A percentile compares a stretch with the other conserved stretches of the same genome.
phyloP scores from a whole-genome alignment of 2,329 filamentous ascomycete genomes.

The Fusarium multiceps region DNA sequence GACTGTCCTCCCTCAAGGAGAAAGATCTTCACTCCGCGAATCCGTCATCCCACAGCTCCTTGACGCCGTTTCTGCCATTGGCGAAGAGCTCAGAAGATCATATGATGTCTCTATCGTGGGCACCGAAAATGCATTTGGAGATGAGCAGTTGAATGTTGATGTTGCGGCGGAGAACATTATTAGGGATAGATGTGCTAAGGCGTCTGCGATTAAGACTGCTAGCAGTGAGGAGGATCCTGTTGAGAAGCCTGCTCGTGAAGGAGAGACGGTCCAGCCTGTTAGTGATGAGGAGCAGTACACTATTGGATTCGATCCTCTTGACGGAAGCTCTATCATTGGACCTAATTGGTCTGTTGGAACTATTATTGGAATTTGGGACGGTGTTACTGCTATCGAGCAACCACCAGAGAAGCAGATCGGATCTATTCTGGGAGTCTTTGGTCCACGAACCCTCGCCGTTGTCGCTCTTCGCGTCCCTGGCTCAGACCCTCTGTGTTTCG shows the following conservation, averaged over 20 bases:
- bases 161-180: slow-evolving; percentile 62
- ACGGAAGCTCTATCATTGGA: slow-evolving; percentile 70
- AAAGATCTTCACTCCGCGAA: slow-evolving; percentile 51
- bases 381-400: slow-evolving; percentile 57
- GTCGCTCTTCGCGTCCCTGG: slow-evolving; percentile 64
- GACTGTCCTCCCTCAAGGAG: slow-evolving; percentile 37
- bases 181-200: slow-evolving; percentile 57
- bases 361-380: slow-evolving; percentile 70
- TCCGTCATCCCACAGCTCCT: slow-evolving; percentile 64
- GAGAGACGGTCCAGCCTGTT: neutral
- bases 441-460: slow-evolving; percentile 66
- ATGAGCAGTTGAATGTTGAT: slow-evolving; percentile 70
- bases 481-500: slow-evolving; percentile 57
- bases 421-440: slow-evolving; percentile 64
- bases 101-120: slow-evolving; percentile 61
- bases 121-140: slow-evolving; percentile 67
- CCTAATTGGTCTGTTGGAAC: slow-evolving; percentile 69
- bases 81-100: slow-evolving; percentile 56
- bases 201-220: slow-evolving; percentile 60
- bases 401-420: slow-evolving; percentile 59
- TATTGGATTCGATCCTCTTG: slow-evolving; percentile 71
- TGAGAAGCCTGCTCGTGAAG: slow-evolving; percentile 51
- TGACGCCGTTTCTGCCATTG: slow-evolving; percentile 57
- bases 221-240: slow-evolving; percentile 72
- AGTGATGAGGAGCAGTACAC: slow-evolving; percentile 60